phyloP scores from a whole-genome alignment of 331 rosid species.

The Quercus phellos region DNA sequence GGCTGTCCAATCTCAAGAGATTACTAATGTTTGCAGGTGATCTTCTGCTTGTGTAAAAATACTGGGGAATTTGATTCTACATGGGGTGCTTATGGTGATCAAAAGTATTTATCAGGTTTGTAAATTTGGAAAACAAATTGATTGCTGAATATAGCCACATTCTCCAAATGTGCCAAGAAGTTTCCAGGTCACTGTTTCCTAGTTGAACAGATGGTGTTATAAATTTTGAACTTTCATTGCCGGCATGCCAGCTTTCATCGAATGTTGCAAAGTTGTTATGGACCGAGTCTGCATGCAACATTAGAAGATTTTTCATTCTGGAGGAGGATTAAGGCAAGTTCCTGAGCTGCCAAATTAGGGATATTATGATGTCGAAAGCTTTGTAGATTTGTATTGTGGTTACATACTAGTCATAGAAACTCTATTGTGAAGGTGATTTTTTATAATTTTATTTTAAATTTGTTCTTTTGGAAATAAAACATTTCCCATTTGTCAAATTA shows the following conservation, averaged over 20 bases:
- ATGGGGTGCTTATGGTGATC: conserved; percentile 42
- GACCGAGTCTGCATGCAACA: conserved; percentile 31
- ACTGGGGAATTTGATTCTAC: conserved; percentile 46
- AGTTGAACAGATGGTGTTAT: conserved; percentile 33
- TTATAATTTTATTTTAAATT: conserved; percentile 1
- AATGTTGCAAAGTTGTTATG: conserved; percentile 22
- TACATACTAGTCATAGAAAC: conserved; percentile 52
- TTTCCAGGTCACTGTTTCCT: conserved; percentile 29
- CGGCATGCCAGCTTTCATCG: conserved; percentile 39
- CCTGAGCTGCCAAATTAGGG: conserved; percentile 35
- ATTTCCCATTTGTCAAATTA: conserved; percentile 21
- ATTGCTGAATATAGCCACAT: conserved; percentile 33
- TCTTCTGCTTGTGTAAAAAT: conserved; percentile 35
- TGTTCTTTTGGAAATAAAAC: conserved; percentile 34
- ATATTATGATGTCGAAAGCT: conserved; percentile 45
- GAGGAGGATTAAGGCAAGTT: conserved; percentile 26
- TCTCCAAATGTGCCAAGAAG: conserved; percentile 41
- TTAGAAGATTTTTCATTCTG: conserved; percentile 23
- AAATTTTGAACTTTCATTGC: conserved; percentile 47
- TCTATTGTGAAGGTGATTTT: conserved; percentile 33
- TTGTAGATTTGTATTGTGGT: conserved; percentile 60
- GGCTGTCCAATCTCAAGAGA: neutral
- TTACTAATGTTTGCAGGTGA: conserved; percentile 43
- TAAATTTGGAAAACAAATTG: conserved; percentile 43
- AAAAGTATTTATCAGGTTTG: conserved; percentile 33